These are phyloP conservation scores for Hyaloscypha variabilis DNA, from an alignment of 495 filamentous ascomycete species.

Conservation along the genomic window DNA sequence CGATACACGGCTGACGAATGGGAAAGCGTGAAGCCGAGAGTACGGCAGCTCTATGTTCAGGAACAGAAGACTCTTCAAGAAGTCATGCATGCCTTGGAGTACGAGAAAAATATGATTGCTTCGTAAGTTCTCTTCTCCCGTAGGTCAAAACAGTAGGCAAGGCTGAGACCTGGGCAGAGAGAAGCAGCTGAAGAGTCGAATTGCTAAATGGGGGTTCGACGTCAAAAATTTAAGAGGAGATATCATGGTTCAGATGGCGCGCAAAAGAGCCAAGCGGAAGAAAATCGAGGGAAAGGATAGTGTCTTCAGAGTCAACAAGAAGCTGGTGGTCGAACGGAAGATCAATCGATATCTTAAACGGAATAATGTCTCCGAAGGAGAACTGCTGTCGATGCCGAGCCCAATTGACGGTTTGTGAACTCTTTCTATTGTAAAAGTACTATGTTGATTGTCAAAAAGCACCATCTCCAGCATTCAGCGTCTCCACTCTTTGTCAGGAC, in stretches of 20 bases:
- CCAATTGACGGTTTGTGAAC: not conserved
- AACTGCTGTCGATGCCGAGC: not conserved
- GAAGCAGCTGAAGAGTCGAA: not conserved
- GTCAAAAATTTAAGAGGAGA: not conserved
- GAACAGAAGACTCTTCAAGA: not conserved
- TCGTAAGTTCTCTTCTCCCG: not conserved
- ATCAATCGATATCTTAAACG: not conserved
- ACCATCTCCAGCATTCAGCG: not conserved
- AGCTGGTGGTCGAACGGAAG: not conserved
- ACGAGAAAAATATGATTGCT: not conserved
- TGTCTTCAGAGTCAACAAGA: not conserved
- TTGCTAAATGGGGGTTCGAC: not conserved
- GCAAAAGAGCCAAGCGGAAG: not conserved
- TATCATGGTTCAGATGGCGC: not conserved
- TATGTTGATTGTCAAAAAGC: not conserved
- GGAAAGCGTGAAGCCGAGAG: not conserved
- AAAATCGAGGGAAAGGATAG: not conserved
- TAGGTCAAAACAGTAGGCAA: not conserved
- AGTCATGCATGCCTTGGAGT: not conserved
- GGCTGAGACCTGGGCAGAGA: not conserved
- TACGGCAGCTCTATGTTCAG: not conserved
- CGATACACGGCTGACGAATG: not conserved
- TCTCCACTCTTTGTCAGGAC: not conserved
- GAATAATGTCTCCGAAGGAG: not conserved
- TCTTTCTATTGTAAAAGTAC: not conserved